Evolutionary conservation across 1,139 yeast species (phyloP).

Genomic region (Kazachstania sp.): DNA sequence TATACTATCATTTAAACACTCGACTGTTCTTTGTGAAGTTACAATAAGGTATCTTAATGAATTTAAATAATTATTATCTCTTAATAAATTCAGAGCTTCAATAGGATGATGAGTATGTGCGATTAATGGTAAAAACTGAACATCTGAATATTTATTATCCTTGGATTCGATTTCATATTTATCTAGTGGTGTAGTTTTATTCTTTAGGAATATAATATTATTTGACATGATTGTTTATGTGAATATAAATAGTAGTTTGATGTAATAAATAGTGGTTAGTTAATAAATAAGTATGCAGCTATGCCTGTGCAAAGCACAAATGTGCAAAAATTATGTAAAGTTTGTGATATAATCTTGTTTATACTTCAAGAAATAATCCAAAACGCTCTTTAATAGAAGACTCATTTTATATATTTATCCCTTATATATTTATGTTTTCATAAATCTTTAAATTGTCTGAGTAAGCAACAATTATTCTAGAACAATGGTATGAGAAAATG

Average conservation of each 20-base stretch:
- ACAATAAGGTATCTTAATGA: conserved; percentile 51
- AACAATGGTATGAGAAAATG: neutral
- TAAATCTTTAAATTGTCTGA: no score
- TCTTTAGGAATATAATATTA: conserved; percentile 39
- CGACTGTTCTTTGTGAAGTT: conserved; percentile 89
- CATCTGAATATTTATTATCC: conserved; percentile 34
- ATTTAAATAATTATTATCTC: conserved; percentile 36
- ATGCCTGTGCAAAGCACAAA: neutral
- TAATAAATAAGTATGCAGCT: neutral
- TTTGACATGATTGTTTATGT: conserved; percentile 1
- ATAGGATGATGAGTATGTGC: conserved; percentile 48
- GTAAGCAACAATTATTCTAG: no score
- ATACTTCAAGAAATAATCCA: no score
- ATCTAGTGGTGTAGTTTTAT: conserved; percentile 57
- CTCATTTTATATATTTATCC: no score
- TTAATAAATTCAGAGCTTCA: conserved; percentile 38
- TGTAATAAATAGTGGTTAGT: neutral
- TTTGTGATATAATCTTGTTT: no score
- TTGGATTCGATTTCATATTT: conserved; percentile 44
- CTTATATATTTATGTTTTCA: no score
- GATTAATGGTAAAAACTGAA: conserved; percentile 57
- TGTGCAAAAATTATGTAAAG: neutral
- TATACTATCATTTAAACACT: conserved; percentile 50
- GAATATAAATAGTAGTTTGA: neutral
- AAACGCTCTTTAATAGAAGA: no score